Percentiles rank a stretch among this genome's conserved stretches.
Evolutionary conservation across 2,329 filamentous ascomycete species (phyloP).

Genomic region (Aspergillus luchuensis): DNA sequence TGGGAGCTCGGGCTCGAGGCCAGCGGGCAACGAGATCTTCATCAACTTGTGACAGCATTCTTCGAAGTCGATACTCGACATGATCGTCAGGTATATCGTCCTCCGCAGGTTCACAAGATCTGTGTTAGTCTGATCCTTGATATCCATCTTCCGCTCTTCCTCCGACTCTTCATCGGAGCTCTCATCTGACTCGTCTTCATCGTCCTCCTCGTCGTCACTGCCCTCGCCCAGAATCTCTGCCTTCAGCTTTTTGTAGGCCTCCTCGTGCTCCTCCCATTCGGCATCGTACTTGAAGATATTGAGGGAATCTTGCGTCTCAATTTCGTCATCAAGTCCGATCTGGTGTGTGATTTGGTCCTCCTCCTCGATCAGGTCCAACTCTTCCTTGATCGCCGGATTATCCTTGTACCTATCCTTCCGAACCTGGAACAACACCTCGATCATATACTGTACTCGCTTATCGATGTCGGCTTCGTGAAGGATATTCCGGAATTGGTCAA

Average conservation of each 20-base stretch:
- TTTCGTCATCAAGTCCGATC: constrained; percentile 76
- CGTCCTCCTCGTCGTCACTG: constrained; percentile 79
- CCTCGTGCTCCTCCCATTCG: constrained; percentile 88
- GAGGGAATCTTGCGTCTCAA: constrained; percentile 81
- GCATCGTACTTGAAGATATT: constrained; percentile 96
- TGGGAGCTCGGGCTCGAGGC: constrained; percentile 84
- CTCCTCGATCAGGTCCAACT: constrained; percentile 93
- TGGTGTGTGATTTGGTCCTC: constrained; percentile 97
- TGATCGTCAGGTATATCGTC: constrained; percentile 96
- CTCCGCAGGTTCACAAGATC: constrained; percentile 90
- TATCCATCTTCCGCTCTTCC: constrained; percentile 82
- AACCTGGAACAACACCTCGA: constrained; percentile 95
- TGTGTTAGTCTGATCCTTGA: constrained; percentile 96
- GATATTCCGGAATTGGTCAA: constrained; percentile 93
- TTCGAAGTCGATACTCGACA: constrained; percentile 93
- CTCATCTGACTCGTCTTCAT: constrained; percentile 60
- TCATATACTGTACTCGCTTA: constrained; percentile 98
- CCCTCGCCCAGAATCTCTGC: constrained; percentile 92
- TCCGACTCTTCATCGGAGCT: constrained; percentile 72
- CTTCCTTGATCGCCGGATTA: constrained; percentile 84
- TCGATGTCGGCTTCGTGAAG: constrained; percentile 96
- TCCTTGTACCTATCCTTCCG: constrained; percentile 97
- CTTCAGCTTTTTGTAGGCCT: constrained; percentile 84
- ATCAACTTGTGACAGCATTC: constrained; percentile 97
- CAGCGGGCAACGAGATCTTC: constrained; percentile 83